phyloP scores from a whole-genome alignment of 805 yeast species.

The Candida saitoana region DNA sequence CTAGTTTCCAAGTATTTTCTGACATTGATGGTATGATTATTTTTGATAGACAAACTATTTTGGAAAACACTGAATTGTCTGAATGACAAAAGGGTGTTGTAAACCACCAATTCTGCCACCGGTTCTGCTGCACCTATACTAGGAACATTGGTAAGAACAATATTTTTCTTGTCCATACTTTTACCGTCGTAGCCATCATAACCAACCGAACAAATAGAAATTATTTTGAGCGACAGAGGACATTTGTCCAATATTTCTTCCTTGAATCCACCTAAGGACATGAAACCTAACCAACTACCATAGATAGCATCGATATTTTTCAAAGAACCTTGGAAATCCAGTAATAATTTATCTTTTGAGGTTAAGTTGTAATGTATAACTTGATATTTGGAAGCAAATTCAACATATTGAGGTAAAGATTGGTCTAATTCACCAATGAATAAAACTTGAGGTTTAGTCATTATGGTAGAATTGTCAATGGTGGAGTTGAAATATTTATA shows the following conservation, averaged over 20 bases:
- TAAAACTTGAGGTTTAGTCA: slow-evolving; percentile 36
- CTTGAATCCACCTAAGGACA: slow-evolving; percentile 48
- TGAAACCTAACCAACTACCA: slow-evolving; percentile 58
- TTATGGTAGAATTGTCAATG: too few species aligned
- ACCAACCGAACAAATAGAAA: slow-evolving; percentile 57
- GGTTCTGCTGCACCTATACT: slow-evolving; percentile 56
- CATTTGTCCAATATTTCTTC: slow-evolving; percentile 38
- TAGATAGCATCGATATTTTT: slow-evolving; percentile 49
- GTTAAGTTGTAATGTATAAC: slow-evolving; percentile 38
- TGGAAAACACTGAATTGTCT: slow-evolving; percentile 52
- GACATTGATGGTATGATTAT: slow-evolving; percentile 42
- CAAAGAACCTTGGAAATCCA: slow-evolving; percentile 38
- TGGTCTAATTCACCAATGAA: slow-evolving; percentile 50
- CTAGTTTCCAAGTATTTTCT: slow-evolving; percentile 36
- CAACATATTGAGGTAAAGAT: slow-evolving; percentile 42
- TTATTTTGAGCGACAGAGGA: slow-evolving; percentile 45
- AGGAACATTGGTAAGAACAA: slow-evolving; percentile 57
- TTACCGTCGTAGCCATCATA: slow-evolving; percentile 47
- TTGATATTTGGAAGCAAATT: slow-evolving; percentile 36
- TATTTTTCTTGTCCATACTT: slow-evolving; percentile 37
- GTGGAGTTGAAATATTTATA: too few species aligned
- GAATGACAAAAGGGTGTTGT: slow-evolving; percentile 54
- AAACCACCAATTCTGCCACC: slow-evolving; percentile 70
- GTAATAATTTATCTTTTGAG: slow-evolving; percentile 37
- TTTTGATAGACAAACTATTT: slow-evolving; percentile 29